Evolutionary conservation across 352 stramenopile species (phyloP).

Genomic region (Globisporangium nagaii): DNA sequence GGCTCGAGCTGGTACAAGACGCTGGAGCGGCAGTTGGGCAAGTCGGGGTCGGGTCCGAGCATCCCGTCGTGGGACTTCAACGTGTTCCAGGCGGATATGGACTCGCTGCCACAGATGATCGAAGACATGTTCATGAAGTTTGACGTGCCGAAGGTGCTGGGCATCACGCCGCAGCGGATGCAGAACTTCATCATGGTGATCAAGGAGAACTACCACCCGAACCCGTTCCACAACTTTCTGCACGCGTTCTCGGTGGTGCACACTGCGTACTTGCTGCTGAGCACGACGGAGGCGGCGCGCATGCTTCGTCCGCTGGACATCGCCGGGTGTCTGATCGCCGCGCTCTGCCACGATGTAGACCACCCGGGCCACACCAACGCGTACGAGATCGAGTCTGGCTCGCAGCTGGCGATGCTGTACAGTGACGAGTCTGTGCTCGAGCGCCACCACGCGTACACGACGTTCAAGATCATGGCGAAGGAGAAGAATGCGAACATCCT

Average conservation of each 20-base stretch:
- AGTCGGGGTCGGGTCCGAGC: conserved; percentile 6
- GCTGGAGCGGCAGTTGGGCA: conserved; percentile 10
- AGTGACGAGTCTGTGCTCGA: conserved; percentile 88
- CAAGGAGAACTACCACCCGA: conserved; percentile 82
- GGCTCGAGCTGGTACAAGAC: conserved; percentile 7
- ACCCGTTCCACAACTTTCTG: conserved; percentile 90
- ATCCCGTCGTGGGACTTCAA: conserved; percentile 77
- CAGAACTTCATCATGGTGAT: conserved; percentile 79
- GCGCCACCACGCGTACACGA: conserved; percentile 83
- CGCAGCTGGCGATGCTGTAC: conserved; percentile 80
- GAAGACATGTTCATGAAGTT: conserved; percentile 79
- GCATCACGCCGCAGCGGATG: conserved; percentile 47
- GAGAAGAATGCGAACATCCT: conserved; percentile 85
- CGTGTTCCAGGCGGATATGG: conserved; percentile 57
- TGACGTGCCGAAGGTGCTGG: conserved; percentile 54
- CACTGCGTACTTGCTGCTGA: conserved; percentile 77
- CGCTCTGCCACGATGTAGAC: conserved; percentile 89
- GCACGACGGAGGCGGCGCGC: conserved; percentile 52
- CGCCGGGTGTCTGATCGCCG: conserved; percentile 76
- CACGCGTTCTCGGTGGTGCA: conserved; percentile 89
- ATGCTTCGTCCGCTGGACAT: conserved; percentile 84
- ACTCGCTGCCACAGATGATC: conserved; percentile 44
- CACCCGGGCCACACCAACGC: conserved; percentile 88
- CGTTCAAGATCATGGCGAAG: conserved; percentile 82
- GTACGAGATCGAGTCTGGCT: conserved; percentile 81